phyloP scores from a whole-genome alignment of 2,329 filamentous ascomycete genomes.

The Monascus ruber region DNA sequence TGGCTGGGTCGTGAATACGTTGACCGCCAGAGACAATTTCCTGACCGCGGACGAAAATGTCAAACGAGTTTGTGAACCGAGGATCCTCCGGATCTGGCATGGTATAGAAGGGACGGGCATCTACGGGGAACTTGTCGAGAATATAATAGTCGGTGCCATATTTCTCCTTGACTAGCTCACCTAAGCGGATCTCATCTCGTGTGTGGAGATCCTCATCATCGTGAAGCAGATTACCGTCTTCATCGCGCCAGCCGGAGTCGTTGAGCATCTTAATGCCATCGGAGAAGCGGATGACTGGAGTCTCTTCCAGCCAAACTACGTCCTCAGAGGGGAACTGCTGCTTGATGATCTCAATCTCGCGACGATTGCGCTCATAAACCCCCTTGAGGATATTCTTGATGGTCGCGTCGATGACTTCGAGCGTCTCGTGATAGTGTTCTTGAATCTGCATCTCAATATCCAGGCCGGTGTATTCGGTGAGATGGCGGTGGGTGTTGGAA shows the following conservation, averaged over 20 bases:
- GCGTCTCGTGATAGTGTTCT: constrained; percentile 78
- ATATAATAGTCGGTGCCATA: constrained; percentile 87
- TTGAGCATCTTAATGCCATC: constrained; percentile 74
- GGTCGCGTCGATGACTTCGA: constrained; percentile 64
- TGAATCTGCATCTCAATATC: constrained; percentile 90
- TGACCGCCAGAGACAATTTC: constrained; percentile 89
- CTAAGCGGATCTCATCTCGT: constrained; percentile 74
- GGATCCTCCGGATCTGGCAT: constrained; percentile 67
- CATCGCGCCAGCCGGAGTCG: constrained; percentile 62
- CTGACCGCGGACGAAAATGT: constrained; percentile 87
- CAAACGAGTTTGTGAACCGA: constrained; percentile 77
- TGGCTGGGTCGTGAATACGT: constrained; percentile 70
- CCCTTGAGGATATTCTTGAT: constrained; percentile 70
- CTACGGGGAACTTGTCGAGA: constrained; percentile 80
- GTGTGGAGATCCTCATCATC: constrained; percentile 73
- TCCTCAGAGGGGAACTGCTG: constrained; percentile 78
- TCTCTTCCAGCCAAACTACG: constrained; percentile 76
- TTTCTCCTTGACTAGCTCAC: constrained; percentile 73
- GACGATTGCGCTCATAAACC: constrained; percentile 55
- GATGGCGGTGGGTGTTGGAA: constrained; percentile 85
- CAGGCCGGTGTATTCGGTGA: constrained; percentile 88
- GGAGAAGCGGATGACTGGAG: constrained; percentile 66
- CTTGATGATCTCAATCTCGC: constrained; percentile 69
- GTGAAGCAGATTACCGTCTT: constrained; percentile 60
- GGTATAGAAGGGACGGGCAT: constrained; percentile 81